Conservation (phyloP, 495 filamentous ascomycete species). For the Pyrenopolyporus hunteri region DNA sequence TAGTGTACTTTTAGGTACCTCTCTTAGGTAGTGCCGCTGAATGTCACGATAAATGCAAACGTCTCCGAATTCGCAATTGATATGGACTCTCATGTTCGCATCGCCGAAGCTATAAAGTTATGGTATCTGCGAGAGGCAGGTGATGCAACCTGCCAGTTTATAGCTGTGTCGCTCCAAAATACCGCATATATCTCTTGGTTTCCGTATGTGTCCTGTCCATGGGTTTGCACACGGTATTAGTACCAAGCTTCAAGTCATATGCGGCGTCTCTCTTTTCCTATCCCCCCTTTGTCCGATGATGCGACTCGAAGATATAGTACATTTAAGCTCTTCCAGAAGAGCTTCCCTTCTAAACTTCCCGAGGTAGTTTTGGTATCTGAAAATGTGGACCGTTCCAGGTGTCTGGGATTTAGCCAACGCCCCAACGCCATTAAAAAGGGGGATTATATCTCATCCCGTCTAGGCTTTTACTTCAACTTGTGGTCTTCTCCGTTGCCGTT, state of each 20-base stretch:
- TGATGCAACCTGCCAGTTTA: neutral
- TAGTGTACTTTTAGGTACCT: neutral
- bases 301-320: conserved; percentile 29
- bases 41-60: neutral
- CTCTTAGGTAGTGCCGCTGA: neutral
- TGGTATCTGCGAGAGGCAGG: neutral
- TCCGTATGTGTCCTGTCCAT: neutral
- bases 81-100: neutral
- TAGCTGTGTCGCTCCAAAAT: neutral
- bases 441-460: conserved; percentile 3
- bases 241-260: neutral
- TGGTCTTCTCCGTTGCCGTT: conserved; percentile 29
- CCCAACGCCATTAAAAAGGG: conserved; percentile 38
- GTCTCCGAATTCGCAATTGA: conserved; percentile 19
- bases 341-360: conserved; percentile 12
- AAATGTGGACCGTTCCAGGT: conserved; percentile 19
- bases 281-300: conserved; percentile 6
- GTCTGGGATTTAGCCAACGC: conserved; percentile 29
- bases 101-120: neutral
- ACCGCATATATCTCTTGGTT: neutral
- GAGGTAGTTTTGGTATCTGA: conserved; percentile 33
- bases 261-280: conserved; percentile 12
- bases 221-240: neutral
- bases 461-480: conserved; percentile 43
- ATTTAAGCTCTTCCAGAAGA: conserved; percentile 22